These are phyloP conservation scores for Hypoxylon sp. DNA, from an alignment of 2,329 filamentous ascomycete species.

Conservation along the genomic window DNA sequence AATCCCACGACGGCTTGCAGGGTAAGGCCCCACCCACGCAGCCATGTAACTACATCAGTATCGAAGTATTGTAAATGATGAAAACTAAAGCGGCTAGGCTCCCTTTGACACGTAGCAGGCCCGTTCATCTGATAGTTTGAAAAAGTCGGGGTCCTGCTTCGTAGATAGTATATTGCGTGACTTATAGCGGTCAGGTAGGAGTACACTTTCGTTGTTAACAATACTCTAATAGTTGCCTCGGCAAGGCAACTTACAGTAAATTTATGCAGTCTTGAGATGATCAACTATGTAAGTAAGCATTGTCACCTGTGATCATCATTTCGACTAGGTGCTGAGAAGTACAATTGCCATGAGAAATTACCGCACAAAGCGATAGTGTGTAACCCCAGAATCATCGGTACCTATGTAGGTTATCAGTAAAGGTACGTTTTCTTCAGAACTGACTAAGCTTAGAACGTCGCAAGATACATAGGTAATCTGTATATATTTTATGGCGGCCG, in stretches of 20 bases:
- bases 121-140: slow-evolving; percentile 32
- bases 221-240: background rate
- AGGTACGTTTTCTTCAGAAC: slow-evolving; percentile 8
- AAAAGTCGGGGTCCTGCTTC: slow-evolving; percentile 22
- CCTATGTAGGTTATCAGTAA: slow-evolving; percentile 4
- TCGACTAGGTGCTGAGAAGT: background rate
- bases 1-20: slow-evolving; percentile 30
- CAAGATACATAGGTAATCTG: slow-evolving; percentile 5
- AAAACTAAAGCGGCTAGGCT: slow-evolving; percentile 26
- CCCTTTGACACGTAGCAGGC: slow-evolving; percentile 35
- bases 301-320: slow-evolving; percentile 4
- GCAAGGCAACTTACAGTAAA: background rate
- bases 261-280: background rate
- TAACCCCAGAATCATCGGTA: slow-evolving; percentile 2
- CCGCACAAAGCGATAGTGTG: slow-evolving; percentile 3
- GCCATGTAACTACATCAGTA: slow-evolving; percentile 18
- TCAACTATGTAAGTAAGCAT: background rate
- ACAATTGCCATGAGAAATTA: slow-evolving; percentile 17
- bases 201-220: background rate
- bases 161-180: slow-evolving; percentile 7
- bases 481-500: slow-evolving; percentile 60
- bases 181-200: background rate
- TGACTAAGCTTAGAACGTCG: background rate
- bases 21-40: slow-evolving; percentile 29
- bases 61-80: slow-evolving; percentile 4